Evolutionary conservation across 164 flowering plant genomes (phyloP), one percentile per base, ranked within the genome.

Genomic region (Euptelea pleiosperma): DNA sequence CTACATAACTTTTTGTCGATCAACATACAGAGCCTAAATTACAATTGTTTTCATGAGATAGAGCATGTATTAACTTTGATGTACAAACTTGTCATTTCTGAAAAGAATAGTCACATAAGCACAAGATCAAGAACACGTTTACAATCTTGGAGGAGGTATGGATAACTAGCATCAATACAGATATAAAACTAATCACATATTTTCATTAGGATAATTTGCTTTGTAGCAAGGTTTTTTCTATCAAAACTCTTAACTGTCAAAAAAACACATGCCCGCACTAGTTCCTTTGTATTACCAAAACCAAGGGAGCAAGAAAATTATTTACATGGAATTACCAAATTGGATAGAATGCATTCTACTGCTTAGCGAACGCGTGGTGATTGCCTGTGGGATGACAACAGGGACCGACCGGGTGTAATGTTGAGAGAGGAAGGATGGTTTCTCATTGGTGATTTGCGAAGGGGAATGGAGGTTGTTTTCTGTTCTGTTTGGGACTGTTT

Each of bases 391-490:
- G 62, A 41, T 3, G 55, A 51, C 36, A 67, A 45, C 12, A 68
- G 75, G 31, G 75, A 71, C 4, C 48, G 29, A n/a, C 52, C 22
- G 11, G 76, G 62, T 14, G 77, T 62, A 49, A 55, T 28, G 46
- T 63, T 57, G 49, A 63, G 45, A 11, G 80, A 79, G 34, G 82
- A 65, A 42, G 52, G 70, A 6, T 70, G 67, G 3, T 52, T 63
- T 52, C 70, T 69, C 67, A 62, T 40, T 14, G 80, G 82, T 31
- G 79, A 74, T 56, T 36, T 73, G 19, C 25, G 61, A 21, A 61
- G 34, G 10, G 67, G 47, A 19, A 30, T 57, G 16, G 57, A 44
- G 49, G 34, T 49, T 44, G 45, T 49, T 44, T 67, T 68, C 8
- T 60, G 62, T 16, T 59, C 71, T 24, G 65, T 19, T 8, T 57